Percentiles rank a stretch among this genome's conserved stretches.
Evolutionary conservation across 1,284 basidiomycete species (phyloP).

Genomic region (Ceratobasidium papillatum): DNA sequence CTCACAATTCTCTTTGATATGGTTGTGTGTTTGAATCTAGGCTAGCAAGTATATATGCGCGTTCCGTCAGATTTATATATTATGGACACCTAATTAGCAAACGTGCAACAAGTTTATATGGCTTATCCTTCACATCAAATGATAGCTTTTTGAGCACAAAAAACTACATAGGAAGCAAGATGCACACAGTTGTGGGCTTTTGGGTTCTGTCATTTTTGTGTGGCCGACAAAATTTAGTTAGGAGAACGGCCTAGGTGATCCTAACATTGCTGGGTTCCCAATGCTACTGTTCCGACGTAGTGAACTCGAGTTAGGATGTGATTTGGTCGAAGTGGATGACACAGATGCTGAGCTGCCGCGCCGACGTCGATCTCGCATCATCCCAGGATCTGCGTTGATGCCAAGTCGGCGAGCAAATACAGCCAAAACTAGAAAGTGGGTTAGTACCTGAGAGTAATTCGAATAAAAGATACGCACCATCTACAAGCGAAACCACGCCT

Average conservation of each 20-base stretch:
- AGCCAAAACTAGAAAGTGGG: constrained; percentile 22
- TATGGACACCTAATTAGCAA: too few species aligned
- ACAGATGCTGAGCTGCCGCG: constrained; percentile 34
- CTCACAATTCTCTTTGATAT: too few species aligned
- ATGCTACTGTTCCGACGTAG: constrained; percentile 36
- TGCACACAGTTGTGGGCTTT: not conserved
- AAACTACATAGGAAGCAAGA: too few species aligned
- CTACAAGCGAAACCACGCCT: constrained; percentile 44
- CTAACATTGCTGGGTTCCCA: constrained; percentile 11
- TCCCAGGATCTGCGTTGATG: constrained; percentile 36
- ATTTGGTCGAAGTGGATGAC: constrained; percentile 38
- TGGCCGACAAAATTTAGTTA: not conserved
- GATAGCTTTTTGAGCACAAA: not conserved
- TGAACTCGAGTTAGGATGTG: constrained; percentile 31
- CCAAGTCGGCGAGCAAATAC: constrained; percentile 38
- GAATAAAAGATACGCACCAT: constrained; percentile 24
- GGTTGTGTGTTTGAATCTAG: too few species aligned
- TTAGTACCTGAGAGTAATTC: not conserved
- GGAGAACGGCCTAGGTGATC: constrained; percentile 19
- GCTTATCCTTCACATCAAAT: not conserved
- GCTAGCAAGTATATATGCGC: not conserved
- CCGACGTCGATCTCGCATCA: constrained; percentile 40
- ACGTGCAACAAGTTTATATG: not conserved
- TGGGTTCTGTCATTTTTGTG: not conserved
- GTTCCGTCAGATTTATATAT: not conserved